Evolutionary conservation across 2,329 filamentous ascomycete species (phyloP).

Genomic region (Alternaria dauci): DNA sequence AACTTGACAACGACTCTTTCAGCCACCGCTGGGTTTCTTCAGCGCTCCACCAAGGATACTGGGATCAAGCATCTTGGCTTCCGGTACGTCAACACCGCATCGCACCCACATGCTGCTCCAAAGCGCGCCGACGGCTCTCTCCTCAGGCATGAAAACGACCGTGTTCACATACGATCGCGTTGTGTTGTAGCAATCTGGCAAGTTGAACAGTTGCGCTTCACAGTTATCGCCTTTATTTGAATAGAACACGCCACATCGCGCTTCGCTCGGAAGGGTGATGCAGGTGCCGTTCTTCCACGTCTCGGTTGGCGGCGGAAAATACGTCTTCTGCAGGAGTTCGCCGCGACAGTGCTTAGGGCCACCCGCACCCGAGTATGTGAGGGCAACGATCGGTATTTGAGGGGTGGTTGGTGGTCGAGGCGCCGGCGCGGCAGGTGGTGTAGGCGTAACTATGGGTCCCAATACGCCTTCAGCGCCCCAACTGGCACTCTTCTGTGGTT

Average conservation of each 20-base stretch:
- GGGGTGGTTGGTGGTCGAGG: constrained; percentile 22
- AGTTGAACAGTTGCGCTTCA: constrained; percentile 47
- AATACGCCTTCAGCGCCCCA: constrained; percentile 37
- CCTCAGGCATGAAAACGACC: constrained; percentile 49
- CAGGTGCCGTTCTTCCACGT: constrained; percentile 44
- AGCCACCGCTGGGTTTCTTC: constrained; percentile 36
- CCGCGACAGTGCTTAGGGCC: constrained; percentile 50
- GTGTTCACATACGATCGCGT: constrained; percentile 43
- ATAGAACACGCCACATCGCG: constrained; percentile 47
- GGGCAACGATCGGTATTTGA: constrained; percentile 42
- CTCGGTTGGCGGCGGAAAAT: constrained; percentile 34
- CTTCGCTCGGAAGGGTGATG: constrained; percentile 41
- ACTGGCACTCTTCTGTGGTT: constrained; percentile 23
- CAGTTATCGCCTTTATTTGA: constrained; percentile 47
- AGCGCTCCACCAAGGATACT: constrained; percentile 39
- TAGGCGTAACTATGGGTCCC: constrained; percentile 27
- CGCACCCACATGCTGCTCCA: constrained; percentile 49
- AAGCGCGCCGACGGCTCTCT: constrained; percentile 41
- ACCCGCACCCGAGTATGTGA: constrained; percentile 44
- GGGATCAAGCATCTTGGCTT: constrained; percentile 42
- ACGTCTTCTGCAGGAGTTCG: constrained; percentile 36
- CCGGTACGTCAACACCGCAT: constrained; percentile 43
- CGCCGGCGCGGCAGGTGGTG: constrained; percentile 13
- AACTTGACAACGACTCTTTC: constrained; percentile 8
- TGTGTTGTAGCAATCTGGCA: constrained; percentile 40